Evolutionary conservation across 192 early-diverging fungal genomes (phyloP).

Genomic region (Entrophospora sp.): DNA sequence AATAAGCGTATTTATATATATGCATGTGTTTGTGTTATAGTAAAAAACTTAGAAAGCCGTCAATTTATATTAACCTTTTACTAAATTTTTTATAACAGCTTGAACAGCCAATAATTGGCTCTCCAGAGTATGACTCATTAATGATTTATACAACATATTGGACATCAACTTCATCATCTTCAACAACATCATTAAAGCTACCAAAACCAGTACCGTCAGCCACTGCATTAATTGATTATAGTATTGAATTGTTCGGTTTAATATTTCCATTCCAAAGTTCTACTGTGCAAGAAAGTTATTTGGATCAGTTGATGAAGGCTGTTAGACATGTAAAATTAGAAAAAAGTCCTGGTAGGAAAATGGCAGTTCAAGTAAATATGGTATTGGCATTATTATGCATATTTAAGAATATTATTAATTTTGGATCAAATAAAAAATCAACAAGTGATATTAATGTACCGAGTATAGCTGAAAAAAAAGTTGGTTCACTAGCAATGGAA

Average conservation of each 20-base stretch:
- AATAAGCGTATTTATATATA: no score
- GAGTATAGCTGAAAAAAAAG: constrained; percentile 34
- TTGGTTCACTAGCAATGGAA: constrained; percentile 27
- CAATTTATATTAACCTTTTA: no score
- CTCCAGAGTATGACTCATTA: constrained; percentile 58
- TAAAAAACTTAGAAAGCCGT: no score
- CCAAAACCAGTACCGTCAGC: constrained; percentile 42
- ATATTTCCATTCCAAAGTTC: constrained; percentile 63
- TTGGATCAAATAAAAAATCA: constrained; percentile 21
- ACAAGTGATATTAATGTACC: constrained; percentile 18
- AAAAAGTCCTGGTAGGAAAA: constrained; percentile 61
- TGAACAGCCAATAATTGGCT: constrained; percentile 46
- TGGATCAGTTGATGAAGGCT: constrained; percentile 65
- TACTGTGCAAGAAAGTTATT: constrained; percentile 60
- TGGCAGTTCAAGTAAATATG: constrained; percentile 73
- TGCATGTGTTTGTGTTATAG: no score
- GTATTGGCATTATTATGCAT: constrained; percentile 62
- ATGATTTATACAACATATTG: constrained; percentile 39
- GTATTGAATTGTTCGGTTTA: constrained; percentile 68
- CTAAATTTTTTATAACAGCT: constrained; percentile 27
- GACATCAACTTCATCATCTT: constrained; percentile 13
- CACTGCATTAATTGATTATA: constrained; percentile 64
- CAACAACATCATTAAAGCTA: constrained; percentile 15
- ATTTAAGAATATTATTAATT: constrained; percentile 51
- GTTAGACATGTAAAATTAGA: constrained; percentile 55